Evolutionary conservation across 257 asterid genomes (phyloP).

Genomic region (Salvia hispanica): DNA sequence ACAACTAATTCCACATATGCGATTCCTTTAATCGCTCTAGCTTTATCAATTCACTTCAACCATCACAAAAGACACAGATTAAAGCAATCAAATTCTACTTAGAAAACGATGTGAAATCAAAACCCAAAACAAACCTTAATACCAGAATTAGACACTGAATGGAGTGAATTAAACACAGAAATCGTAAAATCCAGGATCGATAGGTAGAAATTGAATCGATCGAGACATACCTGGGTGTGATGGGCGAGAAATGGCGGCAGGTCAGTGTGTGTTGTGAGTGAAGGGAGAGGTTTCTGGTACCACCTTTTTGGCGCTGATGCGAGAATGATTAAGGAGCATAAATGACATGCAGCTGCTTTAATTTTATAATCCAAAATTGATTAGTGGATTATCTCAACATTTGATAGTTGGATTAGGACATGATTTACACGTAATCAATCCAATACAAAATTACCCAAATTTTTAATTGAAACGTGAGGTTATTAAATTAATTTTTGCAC

Average conservation of each 20-base stretch:
- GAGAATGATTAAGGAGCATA: conserved; percentile 12
- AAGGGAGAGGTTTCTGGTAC: background rate
- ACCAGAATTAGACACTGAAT: conserved; percentile 7
- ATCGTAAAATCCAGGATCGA: conserved; percentile 6
- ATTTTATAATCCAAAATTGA: too few species aligned
- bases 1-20: background rate
- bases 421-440: too few species aligned
- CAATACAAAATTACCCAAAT: too few species aligned
- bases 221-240: conserved; percentile 25
- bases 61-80: background rate
- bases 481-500: too few species aligned
- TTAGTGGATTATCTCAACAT: too few species aligned
- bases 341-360: conserved; percentile 15
- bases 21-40: background rate
- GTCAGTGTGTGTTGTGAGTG: conserved; percentile 20
- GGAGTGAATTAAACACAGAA: background rate
- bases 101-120: background rate
- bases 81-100: background rate
- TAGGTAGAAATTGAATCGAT: conserved; percentile 2
- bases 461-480: too few species aligned
- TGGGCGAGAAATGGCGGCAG: background rate
- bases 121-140: too few species aligned
- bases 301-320: conserved; percentile 30
- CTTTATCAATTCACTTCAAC: conserved; percentile 4
- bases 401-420: too few species aligned